These are phyloP conservation scores for Racocetra persica DNA, from an alignment of 371 early-diverging fungal genomes.

Conservation along the genomic window DNA sequence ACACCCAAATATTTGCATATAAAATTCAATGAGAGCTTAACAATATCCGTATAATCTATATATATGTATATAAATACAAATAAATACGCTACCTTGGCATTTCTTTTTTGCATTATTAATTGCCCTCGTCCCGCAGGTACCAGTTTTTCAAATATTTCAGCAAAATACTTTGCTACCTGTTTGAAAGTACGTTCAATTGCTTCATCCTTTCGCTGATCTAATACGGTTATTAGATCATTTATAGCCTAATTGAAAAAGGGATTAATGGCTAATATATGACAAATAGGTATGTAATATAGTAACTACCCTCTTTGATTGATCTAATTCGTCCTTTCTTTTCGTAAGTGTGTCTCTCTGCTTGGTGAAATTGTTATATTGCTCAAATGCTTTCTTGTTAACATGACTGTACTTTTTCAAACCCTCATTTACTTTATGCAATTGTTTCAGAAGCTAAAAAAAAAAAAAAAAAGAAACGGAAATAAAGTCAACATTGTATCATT, in stretches of 20 bases:
- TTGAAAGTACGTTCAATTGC: conserved; percentile 96
- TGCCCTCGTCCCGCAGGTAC: conserved; percentile 91
- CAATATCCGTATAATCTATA: too few relatives aligned
- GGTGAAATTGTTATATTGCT: conserved; percentile 94
- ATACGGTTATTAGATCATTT: conserved; percentile 80
- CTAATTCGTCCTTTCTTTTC: conserved; percentile 86
- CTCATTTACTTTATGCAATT: conserved; percentile 85
- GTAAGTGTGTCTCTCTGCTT: conserved; percentile 86
- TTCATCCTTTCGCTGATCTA: conserved; percentile 97
- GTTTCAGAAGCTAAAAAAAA: conserved; percentile 62
- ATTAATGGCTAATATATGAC: background rate
- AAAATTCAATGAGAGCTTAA: background rate
- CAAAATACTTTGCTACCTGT: conserved; percentile 89
- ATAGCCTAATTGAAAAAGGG: conserved; percentile 64
- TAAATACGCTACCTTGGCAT: conserved; percentile 61
- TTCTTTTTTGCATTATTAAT: conserved; percentile 82
- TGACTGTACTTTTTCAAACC: conserved; percentile 86
- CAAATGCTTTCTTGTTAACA: conserved; percentile 98
- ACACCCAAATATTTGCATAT: too few relatives aligned
- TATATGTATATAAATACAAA: background rate
- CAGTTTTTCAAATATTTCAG: conserved; percentile 88
- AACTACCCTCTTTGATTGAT: conserved; percentile 74
- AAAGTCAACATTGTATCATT: too few relatives aligned
- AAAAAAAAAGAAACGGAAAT: too few relatives aligned
- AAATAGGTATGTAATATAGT: background rate